phyloP scores from a whole-genome alignment of 768 basidiomycete genomes.

The Naganishia kalamii region DNA sequence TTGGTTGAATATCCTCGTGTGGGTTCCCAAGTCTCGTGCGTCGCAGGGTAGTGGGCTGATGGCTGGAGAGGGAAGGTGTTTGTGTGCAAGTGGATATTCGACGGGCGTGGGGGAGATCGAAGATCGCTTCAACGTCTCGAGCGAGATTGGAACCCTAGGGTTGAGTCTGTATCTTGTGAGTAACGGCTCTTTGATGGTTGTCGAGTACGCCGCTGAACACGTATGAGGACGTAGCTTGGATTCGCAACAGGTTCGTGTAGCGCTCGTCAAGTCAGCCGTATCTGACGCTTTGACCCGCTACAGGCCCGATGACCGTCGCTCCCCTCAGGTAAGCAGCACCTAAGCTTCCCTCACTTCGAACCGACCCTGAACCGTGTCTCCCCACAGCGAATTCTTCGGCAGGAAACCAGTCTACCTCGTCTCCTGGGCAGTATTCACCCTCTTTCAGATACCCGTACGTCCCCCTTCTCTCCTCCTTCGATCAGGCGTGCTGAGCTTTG shows the following conservation, averaged over 20 bases:
- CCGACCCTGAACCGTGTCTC: background rate
- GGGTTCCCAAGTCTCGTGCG: background rate
- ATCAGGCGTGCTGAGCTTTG: slow-evolving; percentile 20
- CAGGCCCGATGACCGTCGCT: background rate
- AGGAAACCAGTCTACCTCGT: slow-evolving; percentile 33
- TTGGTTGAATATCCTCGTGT: slow-evolving; percentile 31
- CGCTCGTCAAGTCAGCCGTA: too few species aligned
- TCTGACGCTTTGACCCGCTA: too few species aligned
- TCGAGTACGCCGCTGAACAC: background rate
- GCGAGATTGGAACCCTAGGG: slow-evolving; percentile 30
- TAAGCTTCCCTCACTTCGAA: background rate
- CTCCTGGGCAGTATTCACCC: slow-evolving; percentile 31
- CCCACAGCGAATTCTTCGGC: slow-evolving; percentile 17
- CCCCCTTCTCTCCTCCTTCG: slow-evolving; percentile 21
- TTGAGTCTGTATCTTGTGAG: slow-evolving; percentile 30
- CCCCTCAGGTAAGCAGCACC: background rate
- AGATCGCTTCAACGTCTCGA: slow-evolving; percentile 28
- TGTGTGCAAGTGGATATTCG: slow-evolving; percentile 31
- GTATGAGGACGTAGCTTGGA: background rate
- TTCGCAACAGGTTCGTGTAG: slow-evolving; percentile 27
- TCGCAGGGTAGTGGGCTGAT: background rate
- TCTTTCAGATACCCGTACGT: slow-evolving; percentile 33
- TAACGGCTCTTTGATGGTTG: background rate
- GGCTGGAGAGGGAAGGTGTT: background rate
- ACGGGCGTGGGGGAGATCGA: slow-evolving; percentile 31